Evolutionary conservation across 257 asterid species (phyloP).

Genomic region (Leonotis leonurus): DNA sequence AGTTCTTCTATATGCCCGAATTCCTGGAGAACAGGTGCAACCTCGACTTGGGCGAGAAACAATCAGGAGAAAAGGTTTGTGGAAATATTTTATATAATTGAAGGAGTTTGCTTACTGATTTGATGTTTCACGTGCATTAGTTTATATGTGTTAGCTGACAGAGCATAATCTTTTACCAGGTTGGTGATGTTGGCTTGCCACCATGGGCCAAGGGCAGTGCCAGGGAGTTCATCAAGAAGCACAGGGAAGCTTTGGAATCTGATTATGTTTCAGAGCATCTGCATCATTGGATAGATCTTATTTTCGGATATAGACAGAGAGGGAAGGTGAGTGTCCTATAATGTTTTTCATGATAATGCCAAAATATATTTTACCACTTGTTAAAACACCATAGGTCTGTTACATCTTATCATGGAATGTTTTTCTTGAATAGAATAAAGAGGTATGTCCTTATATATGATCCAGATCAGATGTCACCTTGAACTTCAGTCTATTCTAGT

Average conservation of each 20-base stretch:
- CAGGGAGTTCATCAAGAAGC: slow-evolving; percentile 86
- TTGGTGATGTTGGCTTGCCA: slow-evolving; percentile 84
- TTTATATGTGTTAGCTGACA: slow-evolving; percentile 18
- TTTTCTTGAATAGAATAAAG: too few relatives aligned
- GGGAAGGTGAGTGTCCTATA: slow-evolving; percentile 68
- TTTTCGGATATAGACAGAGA: slow-evolving; percentile 90
- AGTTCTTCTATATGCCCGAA: slow-evolving; percentile 94
- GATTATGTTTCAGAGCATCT: slow-evolving; percentile 93
- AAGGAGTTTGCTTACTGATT: neutral
- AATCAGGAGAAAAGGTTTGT: slow-evolving; percentile 97
- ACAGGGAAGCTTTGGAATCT: slow-evolving; percentile 97
- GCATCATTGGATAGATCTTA: slow-evolving; percentile 99
- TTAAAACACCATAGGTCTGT: neutral
- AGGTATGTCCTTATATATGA: too few relatives aligned
- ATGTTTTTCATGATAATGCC: slow-evolving; percentile 7
- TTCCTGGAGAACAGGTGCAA: slow-evolving; percentile 77
- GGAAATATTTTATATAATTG: slow-evolving; percentile 1
- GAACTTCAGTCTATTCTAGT: too few relatives aligned
- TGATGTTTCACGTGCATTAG: neutral
- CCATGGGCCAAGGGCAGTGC: slow-evolving; percentile 95
- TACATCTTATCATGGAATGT: too few relatives aligned
- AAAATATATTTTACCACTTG: neutral
- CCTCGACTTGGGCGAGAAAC: slow-evolving; percentile 99
- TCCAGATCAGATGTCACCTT: too few relatives aligned
- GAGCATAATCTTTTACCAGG: slow-evolving; percentile 46